Conservation (phyloP, 2,329 filamentous ascomycete species). For the Sclerotinia sclerotiorum region DNA sequence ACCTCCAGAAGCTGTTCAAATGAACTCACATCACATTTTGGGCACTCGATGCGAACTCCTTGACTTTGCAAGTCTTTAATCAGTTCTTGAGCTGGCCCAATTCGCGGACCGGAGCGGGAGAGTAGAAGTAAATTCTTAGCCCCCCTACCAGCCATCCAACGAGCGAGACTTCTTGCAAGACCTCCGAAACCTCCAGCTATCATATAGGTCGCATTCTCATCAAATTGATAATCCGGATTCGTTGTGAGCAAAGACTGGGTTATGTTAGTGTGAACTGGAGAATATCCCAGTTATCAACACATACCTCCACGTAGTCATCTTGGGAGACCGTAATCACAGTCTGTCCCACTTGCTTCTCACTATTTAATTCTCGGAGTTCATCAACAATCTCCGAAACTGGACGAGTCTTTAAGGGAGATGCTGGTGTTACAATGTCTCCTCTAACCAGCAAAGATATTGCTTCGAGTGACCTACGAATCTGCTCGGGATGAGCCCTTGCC, state of each 20-base stretch:
- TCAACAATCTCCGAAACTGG: slow-evolving; percentile 24
- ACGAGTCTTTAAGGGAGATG: slow-evolving; percentile 16
- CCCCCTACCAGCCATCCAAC: slow-evolving; percentile 32
- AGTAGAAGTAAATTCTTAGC: slow-evolving; percentile 36
- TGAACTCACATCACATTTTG: background rate
- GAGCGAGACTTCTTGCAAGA: slow-evolving; percentile 33
- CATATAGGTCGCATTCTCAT: slow-evolving; percentile 29
- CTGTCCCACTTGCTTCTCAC: slow-evolving; percentile 28
- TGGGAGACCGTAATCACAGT: slow-evolving; percentile 20
- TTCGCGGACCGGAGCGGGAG: slow-evolving; percentile 26
- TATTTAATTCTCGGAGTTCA: slow-evolving; percentile 28
- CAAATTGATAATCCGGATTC: background rate
- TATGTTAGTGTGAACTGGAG: background rate
- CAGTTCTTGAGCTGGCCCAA: slow-evolving; percentile 17
- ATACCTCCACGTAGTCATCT: background rate
- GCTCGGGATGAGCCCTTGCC: background rate
- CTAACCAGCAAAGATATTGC: background rate
- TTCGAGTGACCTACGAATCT: background rate
- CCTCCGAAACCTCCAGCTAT: slow-evolving; percentile 39
- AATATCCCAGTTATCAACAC: background rate
- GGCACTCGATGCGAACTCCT: slow-evolving; percentile 2
- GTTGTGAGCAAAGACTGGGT: background rate
- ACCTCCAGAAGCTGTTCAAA: background rate
- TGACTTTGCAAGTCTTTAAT: slow-evolving; percentile 15
- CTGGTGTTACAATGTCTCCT: background rate